Evolutionary conservation across 495 filamentous ascomycete genomes (phyloP).

Genomic region (Neurospora sp.): DNA sequence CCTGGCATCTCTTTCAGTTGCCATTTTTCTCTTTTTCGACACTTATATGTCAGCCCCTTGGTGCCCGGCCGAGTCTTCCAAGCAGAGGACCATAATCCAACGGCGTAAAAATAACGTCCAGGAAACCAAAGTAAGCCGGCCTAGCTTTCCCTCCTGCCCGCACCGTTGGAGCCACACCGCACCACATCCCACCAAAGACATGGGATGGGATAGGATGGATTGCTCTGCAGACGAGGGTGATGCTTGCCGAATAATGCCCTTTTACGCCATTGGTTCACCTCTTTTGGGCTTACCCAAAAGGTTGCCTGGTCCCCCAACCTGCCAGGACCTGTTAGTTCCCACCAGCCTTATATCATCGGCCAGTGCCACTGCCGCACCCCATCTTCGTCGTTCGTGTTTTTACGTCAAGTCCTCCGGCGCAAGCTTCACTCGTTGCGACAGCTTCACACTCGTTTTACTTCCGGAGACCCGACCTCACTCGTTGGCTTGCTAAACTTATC

Average conservation of each 20-base stretch:
- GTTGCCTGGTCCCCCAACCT: background rate
- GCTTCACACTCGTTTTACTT: slow-evolving; percentile 12
- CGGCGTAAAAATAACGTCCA: background rate
- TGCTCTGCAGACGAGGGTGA: background rate
- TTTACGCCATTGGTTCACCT: slow-evolving; percentile 15
- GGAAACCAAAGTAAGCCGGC: background rate
- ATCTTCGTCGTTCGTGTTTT: slow-evolving; percentile 1
- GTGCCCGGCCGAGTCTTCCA: background rate
- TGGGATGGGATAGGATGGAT: background rate
- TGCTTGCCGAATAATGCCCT: slow-evolving; percentile 7
- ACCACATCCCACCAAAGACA: background rate
- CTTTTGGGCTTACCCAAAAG: background rate
- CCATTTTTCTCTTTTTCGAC: background rate
- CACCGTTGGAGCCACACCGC: background rate
- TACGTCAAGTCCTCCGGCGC: slow-evolving; percentile 8
- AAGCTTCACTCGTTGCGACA: slow-evolving; percentile 14
- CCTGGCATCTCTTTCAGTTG: background rate
- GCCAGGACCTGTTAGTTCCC: background rate
- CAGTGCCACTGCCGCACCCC: slow-evolving; percentile 10
- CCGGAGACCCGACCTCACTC: slow-evolving; percentile 5
- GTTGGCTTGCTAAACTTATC: slow-evolving; percentile 6
- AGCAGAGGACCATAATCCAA: background rate
- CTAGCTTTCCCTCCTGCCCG: background rate
- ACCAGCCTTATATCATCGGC: slow-evolving; percentile 22
- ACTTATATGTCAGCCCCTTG: background rate